Conservation (phyloP, 768 basidiomycete genomes). For the Butyriboletus loyo region DNA sequence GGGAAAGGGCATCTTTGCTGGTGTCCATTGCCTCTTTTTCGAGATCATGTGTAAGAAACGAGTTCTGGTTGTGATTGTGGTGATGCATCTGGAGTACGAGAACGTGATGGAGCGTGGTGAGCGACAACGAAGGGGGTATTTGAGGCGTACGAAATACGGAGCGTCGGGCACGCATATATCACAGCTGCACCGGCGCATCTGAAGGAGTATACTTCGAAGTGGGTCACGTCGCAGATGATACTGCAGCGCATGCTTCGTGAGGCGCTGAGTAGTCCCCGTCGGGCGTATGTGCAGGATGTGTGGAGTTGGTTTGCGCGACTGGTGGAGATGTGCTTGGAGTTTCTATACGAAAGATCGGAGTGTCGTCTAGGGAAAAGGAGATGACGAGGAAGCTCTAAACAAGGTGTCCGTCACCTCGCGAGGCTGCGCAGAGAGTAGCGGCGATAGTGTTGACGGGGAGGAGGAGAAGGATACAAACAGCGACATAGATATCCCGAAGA, state of each 20-base stretch:
- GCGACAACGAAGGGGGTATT: not conserved
- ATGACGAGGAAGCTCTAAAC: not conserved
- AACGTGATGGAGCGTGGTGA: not conserved
- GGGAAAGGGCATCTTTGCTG: not conserved
- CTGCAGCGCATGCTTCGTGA: not conserved
- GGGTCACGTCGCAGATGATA: not conserved
- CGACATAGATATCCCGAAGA: too few species aligned
- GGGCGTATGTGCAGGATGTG: not conserved
- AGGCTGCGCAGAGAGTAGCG: not conserved
- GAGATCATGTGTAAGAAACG: not conserved
- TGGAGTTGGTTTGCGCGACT: not conserved
- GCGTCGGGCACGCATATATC: not conserved
- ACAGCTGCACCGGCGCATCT: not conserved
- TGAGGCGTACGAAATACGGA: not conserved
- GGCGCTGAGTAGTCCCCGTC: not conserved
- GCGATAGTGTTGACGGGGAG: not conserved
- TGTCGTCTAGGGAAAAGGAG: not conserved
- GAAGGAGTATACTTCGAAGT: not conserved
- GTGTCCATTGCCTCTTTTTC: not conserved
- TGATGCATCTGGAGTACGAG: not conserved
- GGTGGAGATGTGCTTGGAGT: not conserved
- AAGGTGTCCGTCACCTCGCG: not conserved
- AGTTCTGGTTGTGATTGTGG: not conserved
- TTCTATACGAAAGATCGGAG: too few species aligned
- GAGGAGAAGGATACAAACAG: too few species aligned